A percentile compares a stretch with the other conserved stretches of the same genome.
phyloP scores from a whole-genome alignment of 495 filamentous ascomycete genomes.

The Stereocaulon alpinum region DNA sequence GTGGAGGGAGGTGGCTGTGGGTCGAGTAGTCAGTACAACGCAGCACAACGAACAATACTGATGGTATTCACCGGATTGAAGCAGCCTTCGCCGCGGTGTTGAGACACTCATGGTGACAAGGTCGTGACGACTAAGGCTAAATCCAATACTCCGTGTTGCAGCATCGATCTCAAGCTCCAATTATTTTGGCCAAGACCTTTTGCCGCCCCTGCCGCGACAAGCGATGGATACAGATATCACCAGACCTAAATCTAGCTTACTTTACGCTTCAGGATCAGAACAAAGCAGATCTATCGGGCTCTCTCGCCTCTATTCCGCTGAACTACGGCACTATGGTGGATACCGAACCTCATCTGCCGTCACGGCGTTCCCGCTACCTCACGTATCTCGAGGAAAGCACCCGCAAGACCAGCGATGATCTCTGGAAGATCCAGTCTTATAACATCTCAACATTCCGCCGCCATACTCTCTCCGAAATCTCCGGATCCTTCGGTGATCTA shows the following conservation, averaged over 20 bases:
- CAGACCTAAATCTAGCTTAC: not conserved
- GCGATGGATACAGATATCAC: not conserved
- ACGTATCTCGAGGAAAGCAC: not conserved
- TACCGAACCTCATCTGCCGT: not conserved
- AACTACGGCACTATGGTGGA: not conserved
- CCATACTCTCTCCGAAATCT: slow-evolving; percentile 68
- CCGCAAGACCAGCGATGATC: slow-evolving; percentile 5
- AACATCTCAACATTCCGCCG: slow-evolving; percentile 41
- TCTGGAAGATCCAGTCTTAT: slow-evolving; percentile 21
- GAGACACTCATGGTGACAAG: not conserved
- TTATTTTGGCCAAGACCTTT: not conserved
- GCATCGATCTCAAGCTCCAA: not conserved
- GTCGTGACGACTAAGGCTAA: not conserved
- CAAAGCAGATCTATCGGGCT: not conserved
- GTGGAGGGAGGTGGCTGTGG: slow-evolving; percentile 23
- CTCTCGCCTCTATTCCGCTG: not conserved
- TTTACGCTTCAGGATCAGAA: not conserved
- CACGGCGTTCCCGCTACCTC: slow-evolving; percentile 3
- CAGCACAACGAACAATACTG: not conserved
- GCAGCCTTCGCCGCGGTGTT: slow-evolving; percentile 4
- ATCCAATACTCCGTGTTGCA: not conserved
- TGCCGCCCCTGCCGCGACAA: not conserved
- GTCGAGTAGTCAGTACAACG: not conserved
- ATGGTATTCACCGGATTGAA: not conserved
- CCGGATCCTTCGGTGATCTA: slow-evolving; percentile 80